Evolutionary conservation across 1,284 basidiomycete genomes (phyloP), one percentile per base, ranked within the genome.

Genomic region (Blastosporella zonata): DNA sequence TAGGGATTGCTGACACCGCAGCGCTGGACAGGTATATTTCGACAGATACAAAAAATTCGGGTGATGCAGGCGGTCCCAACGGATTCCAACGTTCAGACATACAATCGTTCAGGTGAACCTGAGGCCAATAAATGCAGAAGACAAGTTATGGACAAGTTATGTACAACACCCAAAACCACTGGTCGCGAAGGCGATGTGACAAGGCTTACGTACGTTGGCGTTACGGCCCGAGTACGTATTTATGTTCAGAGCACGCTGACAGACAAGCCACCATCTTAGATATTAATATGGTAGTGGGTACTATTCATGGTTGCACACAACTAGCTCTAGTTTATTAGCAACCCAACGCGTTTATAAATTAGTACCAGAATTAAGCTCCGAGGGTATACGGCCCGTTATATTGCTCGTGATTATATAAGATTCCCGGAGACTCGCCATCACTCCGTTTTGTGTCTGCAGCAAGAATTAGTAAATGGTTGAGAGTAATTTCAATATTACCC

Each of bases 21-120:
- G 77, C 69, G 43, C 72, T 69, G n/a, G 84, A 79, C 31, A 88
- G 68, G 59, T 81, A 85, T 17, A 90, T 66, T 58, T 89, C 82
- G 6, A 77, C 78, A 36, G 75, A 74, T 37, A 82, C 74, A 28
- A 73, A 61, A 52, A 73, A 74, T 55, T 76, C 74, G 48, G 54
- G 50, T 43, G 49, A 31, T 31, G 59, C 50, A 58, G 53, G 47
- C 50, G 57, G 55, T 25, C 56, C 54, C 22, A 57, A 47, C 47
- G 52, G 45, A 40, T 59, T 58, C 61, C 62, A 63, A 34, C 47
- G 45, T 41, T 59, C 57, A 37, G 58, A 46, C 60, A 60, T 63
- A 28, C 36, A 50, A 33, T 15, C 31, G 12, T 3, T 31, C 13
- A 13, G 12, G 13, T 35, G 22, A 18, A 2, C 22, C 25, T 4